Base-by-base conservation (phyloP, 2,329 filamentous ascomycete species). In the Aspergillus hiratsukae region DNA sequence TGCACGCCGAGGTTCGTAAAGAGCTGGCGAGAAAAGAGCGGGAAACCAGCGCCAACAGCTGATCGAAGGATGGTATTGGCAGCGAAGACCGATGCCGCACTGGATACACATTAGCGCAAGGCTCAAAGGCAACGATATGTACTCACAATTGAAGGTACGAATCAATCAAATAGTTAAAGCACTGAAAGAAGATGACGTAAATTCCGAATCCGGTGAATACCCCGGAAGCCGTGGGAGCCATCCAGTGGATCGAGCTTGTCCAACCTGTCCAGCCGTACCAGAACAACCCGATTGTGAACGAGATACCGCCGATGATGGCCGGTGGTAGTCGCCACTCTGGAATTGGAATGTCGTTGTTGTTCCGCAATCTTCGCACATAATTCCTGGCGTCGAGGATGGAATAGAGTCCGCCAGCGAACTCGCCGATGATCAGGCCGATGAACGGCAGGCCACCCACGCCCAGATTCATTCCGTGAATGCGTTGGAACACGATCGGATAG, bases 131-230 rank as follows among this genome's bases (percentile, higher is more conserved):
- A 46, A 5, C n/a, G 17, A 3, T 25, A 27, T 2, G n/a, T 0
- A 65, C 73, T 68, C 59, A 76, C 73, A 75, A 63, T 25, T 67
- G 68, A 29, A 75, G 63, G 58, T 75, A 76, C 1, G 72, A 69
- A 43, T 76, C 74, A 25, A 77, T 68, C 43, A 76, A 51, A 48
- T 76, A 72, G 48, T 72, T 72, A 59, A 72, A 74, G 19, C 68
- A 66, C 48, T 69, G 67, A 40, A 72, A 54, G 55, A 73, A 73
- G 55, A 73, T 71, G 27, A 64, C 64, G 31, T 65, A 66, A 35
- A 72, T 67, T 8, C 68, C 69, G 48, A 72, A 72, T 5, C 69
- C 70, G 10, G 63, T 65, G 21, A 70, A 43, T 1, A 72, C 48
- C n/a, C 71, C 71, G 2, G 65, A 67, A 3, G 64, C 67, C 2